phyloP scores from a whole-genome alignment of 2,329 filamentous ascomycete species.

The Immersiporthe knoxdaviesiana region DNA sequence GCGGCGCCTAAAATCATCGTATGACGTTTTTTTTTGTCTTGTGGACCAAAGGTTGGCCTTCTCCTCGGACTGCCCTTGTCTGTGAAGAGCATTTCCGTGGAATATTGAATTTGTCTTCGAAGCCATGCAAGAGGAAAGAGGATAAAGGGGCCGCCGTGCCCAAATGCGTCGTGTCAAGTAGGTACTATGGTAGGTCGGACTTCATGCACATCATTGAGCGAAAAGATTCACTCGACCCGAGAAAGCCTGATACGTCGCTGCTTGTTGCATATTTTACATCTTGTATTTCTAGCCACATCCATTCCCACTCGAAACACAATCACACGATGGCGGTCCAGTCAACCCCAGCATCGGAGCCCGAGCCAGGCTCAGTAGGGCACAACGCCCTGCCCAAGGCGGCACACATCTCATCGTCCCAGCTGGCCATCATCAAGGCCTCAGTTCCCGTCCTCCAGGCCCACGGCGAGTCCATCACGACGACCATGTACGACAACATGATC shows the following conservation, averaged over 20 bases:
- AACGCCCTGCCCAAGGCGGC: conserved; percentile 24
- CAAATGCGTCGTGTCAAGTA: background rate
- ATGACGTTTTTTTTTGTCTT: background rate
- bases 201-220: too few species aligned
- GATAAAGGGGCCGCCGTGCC: background rate
- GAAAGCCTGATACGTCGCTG: background rate
- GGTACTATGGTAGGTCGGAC: background rate
- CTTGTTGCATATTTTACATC: background rate
- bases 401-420: conserved; percentile 64
- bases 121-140: background rate
- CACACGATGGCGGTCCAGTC: conserved; percentile 9
- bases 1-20: background rate
- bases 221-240: background rate
- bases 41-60: background rate
- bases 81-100: background rate
- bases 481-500: conserved; percentile 74
- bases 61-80: background rate
- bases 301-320: background rate
- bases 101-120: too few species aligned
- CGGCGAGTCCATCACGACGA: conserved; percentile 69
- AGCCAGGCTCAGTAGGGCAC: conserved; percentile 9
- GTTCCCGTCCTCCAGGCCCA: conserved; percentile 72
- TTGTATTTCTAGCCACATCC: too few species aligned
- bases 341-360: conserved; percentile 13
- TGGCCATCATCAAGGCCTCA: conserved; percentile 75